Evolutionary conservation across 768 basidiomycete genomes (phyloP).

Genomic region (Amanita rimosa): DNA sequence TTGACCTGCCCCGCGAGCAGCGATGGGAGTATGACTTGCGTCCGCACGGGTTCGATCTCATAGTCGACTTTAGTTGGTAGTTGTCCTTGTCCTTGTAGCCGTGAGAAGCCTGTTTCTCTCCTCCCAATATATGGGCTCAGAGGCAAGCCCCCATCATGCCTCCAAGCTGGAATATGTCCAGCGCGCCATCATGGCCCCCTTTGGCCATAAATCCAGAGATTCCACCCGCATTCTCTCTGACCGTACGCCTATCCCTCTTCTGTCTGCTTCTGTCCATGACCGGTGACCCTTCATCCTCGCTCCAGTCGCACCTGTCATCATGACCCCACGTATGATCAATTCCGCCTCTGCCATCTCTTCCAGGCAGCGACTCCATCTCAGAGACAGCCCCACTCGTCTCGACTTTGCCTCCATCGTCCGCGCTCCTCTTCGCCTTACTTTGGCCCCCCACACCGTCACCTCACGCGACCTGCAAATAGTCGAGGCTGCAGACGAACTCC

Average conservation of each 20-base stretch:
- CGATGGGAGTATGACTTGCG: slow-evolving; percentile 56
- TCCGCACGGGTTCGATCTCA: slow-evolving; percentile 57
- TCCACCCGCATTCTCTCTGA: slow-evolving; percentile 67
- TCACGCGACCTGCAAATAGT: slow-evolving; percentile 78
- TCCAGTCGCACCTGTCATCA: slow-evolving; percentile 77
- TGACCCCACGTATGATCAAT: slow-evolving; percentile 79
- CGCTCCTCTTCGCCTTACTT: slow-evolving; percentile 58
- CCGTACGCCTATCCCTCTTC: slow-evolving; percentile 31
- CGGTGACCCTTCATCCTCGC: background rate
- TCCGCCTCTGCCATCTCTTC: slow-evolving; percentile 61
- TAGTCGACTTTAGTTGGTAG: slow-evolving; percentile 68
- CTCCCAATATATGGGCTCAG: slow-evolving; percentile 22
- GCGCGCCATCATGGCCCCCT: slow-evolving; percentile 62
- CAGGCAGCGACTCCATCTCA: slow-evolving; percentile 22
- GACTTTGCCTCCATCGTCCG: slow-evolving; percentile 76
- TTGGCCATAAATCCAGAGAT: slow-evolving; percentile 55
- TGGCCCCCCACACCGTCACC: slow-evolving; percentile 58
- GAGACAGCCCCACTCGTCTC: slow-evolving; percentile 27
- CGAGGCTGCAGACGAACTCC: slow-evolving; percentile 71
- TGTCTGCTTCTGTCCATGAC: background rate
- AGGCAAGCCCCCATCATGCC: slow-evolving; percentile 24
- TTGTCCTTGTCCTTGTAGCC: background rate
- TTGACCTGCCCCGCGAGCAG: background rate
- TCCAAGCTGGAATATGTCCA: slow-evolving; percentile 52
- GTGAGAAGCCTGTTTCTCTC: slow-evolving; percentile 6